Evolutionary conservation across 768 basidiomycete genomes (phyloP), one percentile per base, ranked within the genome.

Genomic region (Crepidotus variabilis): DNA sequence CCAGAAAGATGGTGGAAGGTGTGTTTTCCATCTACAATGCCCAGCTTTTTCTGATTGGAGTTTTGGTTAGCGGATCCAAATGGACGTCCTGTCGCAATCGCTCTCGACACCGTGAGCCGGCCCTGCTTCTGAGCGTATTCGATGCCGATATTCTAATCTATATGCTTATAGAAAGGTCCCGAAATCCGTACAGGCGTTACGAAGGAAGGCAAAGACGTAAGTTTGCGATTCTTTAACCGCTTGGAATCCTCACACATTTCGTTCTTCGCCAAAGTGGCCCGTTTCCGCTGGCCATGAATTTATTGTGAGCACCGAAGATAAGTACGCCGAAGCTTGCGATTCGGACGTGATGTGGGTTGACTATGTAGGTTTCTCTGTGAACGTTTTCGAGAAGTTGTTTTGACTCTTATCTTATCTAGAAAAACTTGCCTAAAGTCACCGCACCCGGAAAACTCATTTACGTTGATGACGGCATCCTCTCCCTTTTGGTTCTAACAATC

Each of bases 151-250:
- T 39, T 49, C 54, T 53, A 34, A 54, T 50, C 21, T 50, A 57
- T 43, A 50, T 48, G n/a, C 39, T 50, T 66, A 57, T 65, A 95
- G 93, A 99, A 99, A 92, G 97, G 97, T 56, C 97, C 97, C 36
- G 97, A 98, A 78, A 99, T 99, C 77, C 89, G 97, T 60, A 98
- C 97, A 46, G 97, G 97, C 56, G 67, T 94, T 70, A 98, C 96
- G 78, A 86, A 78, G 73, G 84, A 93, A 67, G 82, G 84, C 71
- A 78, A 80, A 61, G 97, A 99, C 68, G 94, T 97, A 71, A 62
- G 91, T 78, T 59, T 53, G 55, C 45, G 46, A 43, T 61, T 52
- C 46, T 54, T 59, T 45, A 3, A 28, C 28, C 28, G 28, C 8
- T 28, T 28, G 28, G 33, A 4, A 18, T 14, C 53, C 51, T 58